phyloP scores from a whole-genome alignment of 176 grass and related monocot genomes.

The Leersia perrieri region DNA sequence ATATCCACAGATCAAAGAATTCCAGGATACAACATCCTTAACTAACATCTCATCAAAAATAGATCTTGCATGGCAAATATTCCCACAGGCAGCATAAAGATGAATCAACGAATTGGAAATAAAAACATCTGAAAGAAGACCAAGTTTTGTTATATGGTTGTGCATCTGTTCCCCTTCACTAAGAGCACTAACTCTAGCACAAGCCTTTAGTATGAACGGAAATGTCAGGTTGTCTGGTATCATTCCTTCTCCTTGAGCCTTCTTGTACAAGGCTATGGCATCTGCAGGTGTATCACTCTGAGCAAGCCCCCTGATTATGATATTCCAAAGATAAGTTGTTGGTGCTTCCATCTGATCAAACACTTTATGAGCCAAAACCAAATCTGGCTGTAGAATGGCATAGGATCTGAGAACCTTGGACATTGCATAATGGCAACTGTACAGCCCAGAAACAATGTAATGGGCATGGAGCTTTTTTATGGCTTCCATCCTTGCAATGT shows the following conservation, averaged over 20 bases:
- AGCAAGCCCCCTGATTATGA: slow-evolving; percentile 47
- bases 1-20: slow-evolving; percentile 48
- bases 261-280: slow-evolving; percentile 45
- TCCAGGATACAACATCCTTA: slow-evolving; percentile 63
- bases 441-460: slow-evolving; percentile 47
- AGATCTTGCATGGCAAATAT: slow-evolving; percentile 37
- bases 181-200: slow-evolving; percentile 22
- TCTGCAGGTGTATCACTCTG: slow-evolving; percentile 42
- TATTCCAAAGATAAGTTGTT: slow-evolving; percentile 48
- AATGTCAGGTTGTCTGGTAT: slow-evolving; percentile 50
- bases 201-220: slow-evolving; percentile 42
- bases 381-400: slow-evolving; percentile 33
- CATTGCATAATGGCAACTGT: slow-evolving; percentile 36
- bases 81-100: slow-evolving; percentile 39
- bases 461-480: slow-evolving; percentile 48
- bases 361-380: slow-evolving; percentile 31
- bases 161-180: slow-evolving; percentile 41
- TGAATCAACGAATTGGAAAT: slow-evolving; percentile 44
- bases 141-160: slow-evolving; percentile 44
- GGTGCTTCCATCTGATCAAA: slow-evolving; percentile 51
- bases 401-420: slow-evolving; percentile 54
- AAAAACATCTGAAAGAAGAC: slow-evolving; percentile 39
- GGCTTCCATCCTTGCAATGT: slow-evolving; percentile 33
- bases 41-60: slow-evolving; percentile 46
- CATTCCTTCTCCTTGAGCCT: slow-evolving; percentile 37